A percentile compares a stretch with the other conserved stretches of the same genome.
These are phyloP conservation scores for Zoysia matrella DNA, from an alignment of 202 grass and related monocot species.

Conservation along the genomic window DNA sequence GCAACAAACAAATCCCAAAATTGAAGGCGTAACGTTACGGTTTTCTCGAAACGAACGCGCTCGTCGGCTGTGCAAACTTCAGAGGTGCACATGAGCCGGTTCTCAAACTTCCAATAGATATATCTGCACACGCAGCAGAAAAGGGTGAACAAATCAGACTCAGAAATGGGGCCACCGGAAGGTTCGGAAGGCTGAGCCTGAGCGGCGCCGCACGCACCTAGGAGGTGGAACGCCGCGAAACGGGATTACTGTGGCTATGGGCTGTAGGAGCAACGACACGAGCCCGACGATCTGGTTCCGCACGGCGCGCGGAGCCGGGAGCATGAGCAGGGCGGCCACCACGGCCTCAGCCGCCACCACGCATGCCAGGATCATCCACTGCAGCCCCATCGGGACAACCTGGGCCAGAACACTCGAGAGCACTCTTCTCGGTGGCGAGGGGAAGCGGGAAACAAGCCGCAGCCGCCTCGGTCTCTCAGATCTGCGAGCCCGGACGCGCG, in stretches of 20 bases:
- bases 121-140: constrained; percentile 47
- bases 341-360: constrained; percentile 77
- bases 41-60: constrained; percentile 86
- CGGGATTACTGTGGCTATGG: constrained; percentile 61
- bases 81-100: constrained; percentile 75
- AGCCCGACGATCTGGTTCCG: constrained; percentile 72
- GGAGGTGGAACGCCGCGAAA: constrained; percentile 84
- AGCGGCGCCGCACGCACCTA: constrained; percentile 48
- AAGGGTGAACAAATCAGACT: too few relatives aligned
- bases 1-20: constrained; percentile 10
- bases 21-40: constrained; percentile 45
- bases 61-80: constrained; percentile 88
- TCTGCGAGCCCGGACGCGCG: too few relatives aligned
- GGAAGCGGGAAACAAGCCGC: constrained; percentile 12
- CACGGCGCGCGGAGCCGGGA: constrained; percentile 74
- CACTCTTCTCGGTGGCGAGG: constrained; percentile 18
- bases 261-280: constrained; percentile 70
- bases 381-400: constrained; percentile 63
- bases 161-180: constrained; percentile 14
- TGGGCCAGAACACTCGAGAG: constrained; percentile 17
- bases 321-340: constrained; percentile 54
- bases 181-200: not conserved
- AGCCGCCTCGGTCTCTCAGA: not conserved
- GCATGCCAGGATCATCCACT: constrained; percentile 86
- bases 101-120: constrained; percentile 89